Conservation (phyloP, 768 basidiomycete genomes). For the Aureoboletus auriporus region DNA sequence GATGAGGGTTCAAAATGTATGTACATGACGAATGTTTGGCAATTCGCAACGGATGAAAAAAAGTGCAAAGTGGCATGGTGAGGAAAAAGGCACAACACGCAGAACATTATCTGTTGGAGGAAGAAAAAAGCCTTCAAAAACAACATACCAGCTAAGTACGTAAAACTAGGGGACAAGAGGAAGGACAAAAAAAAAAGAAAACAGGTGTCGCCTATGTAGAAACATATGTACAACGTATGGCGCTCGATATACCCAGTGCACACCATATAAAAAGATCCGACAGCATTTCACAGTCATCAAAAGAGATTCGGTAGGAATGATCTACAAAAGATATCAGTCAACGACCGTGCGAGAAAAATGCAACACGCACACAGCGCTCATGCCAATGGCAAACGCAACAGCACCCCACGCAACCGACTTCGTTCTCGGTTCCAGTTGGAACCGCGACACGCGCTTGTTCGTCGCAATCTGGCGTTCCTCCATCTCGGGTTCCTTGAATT, state of each 20-base stretch:
- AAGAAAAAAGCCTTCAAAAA: not conserved
- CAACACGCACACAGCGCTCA: conserved; percentile 70
- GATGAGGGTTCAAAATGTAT: too few species aligned
- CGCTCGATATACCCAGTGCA: conserved; percentile 20
- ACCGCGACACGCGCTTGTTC: conserved; percentile 60
- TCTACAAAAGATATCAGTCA: conserved; percentile 26
- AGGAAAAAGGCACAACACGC: too few species aligned
- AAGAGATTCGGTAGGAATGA: conserved; percentile 62
- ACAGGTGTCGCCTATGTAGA: conserved; percentile 16
- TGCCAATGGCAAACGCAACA: conserved; percentile 77
- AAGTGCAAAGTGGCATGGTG: too few species aligned
- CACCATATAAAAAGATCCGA: conserved; percentile 12
- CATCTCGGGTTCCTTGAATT: conserved; percentile 66
- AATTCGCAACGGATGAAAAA: too few species aligned
- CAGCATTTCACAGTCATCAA: conserved; percentile 29
- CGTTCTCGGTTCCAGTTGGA: conserved; percentile 58
- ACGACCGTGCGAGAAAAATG: not conserved
- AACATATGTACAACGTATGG: conserved; percentile 14
- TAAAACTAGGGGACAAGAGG: not conserved
- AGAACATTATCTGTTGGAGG: not conserved
- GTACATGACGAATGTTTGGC: too few species aligned
- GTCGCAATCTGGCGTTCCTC: conserved; percentile 55
- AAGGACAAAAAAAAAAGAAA: not conserved
- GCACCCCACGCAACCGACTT: conserved; percentile 83
- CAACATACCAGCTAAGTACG: conserved; percentile 3